Evolutionary conservation across 2,329 filamentous ascomycete species (phyloP), one percentile per base, ranked within the genome.

Genomic region (Penicillium sumatraense): DNA sequence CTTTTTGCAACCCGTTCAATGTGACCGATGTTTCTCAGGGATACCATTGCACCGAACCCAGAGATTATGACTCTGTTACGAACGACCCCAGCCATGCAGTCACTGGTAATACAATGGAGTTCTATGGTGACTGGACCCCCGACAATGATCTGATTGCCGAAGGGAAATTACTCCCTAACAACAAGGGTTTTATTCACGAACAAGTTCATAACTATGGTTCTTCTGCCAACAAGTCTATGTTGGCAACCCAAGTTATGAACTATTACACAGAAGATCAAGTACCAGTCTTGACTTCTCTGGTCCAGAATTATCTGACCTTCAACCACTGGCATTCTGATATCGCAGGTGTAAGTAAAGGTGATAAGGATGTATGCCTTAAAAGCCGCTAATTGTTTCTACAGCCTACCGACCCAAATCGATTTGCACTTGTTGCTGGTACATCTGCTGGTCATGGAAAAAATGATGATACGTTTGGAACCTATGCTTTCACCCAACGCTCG

Each of bases 291-390:
- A 74, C 71, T 26, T 56, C 68, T 11, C 60, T 79, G 54, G 68
- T 69, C 31, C 66, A 78, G 55, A 72, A 77, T 58, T 78, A 70
- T 56, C 58, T 69, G 11, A 72, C 72, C 5, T 78, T 78, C 57
- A 77, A 78, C 69, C 67, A 74, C 63, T 78, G 75, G 76, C 71
- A 75, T 64, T 76, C 73, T 41, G 72, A 71, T 57, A 57, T 78
- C 10, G 71, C 75, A 2, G 75, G 76, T 14, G 74, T 77, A 65
- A 62, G 73, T 73, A 16, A 11, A 10, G 7, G 11, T 1, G 9
- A 29, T 13, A 29, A 29, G 9, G n/a, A 14, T 9, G n/a, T 14
- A 5, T 31, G 7, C 2, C 11, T 31, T 5, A 31, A 5, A 31
- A 31, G n/a, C n/a, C n/a, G 29, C 11, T 14, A 5, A 13, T 31